Percentiles rank a stretch among this genome's conserved stretches.
phyloP scores from a whole-genome alignment of 208 protist species.

The Leishmania tarentolae region DNA sequence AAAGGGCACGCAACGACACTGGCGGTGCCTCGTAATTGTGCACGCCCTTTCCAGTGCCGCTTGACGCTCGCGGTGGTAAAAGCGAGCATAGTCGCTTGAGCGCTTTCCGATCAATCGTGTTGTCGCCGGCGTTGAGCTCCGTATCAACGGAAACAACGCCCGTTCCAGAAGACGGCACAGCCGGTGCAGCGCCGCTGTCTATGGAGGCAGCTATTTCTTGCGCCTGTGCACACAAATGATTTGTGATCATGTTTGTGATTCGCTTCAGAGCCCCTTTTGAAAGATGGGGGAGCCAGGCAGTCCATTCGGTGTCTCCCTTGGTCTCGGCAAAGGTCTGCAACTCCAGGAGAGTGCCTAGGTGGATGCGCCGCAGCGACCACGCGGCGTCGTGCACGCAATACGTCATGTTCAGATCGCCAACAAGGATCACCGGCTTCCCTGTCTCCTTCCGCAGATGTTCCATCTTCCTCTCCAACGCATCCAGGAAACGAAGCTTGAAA shows the following conservation, averaged over 20 bases:
- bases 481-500: slow-evolving; percentile 73
- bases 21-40: slow-evolving; percentile 29
- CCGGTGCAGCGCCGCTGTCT: background rate
- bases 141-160: slow-evolving; percentile 36
- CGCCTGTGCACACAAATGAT: slow-evolving; percentile 37
- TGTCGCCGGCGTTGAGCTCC: slow-evolving; percentile 7
- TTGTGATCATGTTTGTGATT: slow-evolving; percentile 36
- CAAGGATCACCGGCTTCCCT: slow-evolving; percentile 72
- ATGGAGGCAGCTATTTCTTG: slow-evolving; percentile 9
- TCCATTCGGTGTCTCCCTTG: slow-evolving; percentile 40
- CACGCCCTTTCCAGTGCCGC: slow-evolving; percentile 4
- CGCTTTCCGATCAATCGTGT: slow-evolving; percentile 15
- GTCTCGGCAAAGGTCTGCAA: slow-evolving; percentile 19
- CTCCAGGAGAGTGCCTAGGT: slow-evolving; percentile 42
- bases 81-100: slow-evolving; percentile 13
- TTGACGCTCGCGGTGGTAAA: slow-evolving; percentile 8
- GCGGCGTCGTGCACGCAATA: slow-evolving; percentile 74
- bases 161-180: slow-evolving; percentile 1
- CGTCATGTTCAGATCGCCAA: slow-evolving; percentile 87
- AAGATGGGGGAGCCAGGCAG: slow-evolving; percentile 31
- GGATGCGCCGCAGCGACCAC: slow-evolving; percentile 73
- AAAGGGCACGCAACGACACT: slow-evolving; percentile 43
- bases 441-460: slow-evolving; percentile 43
- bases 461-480: slow-evolving; percentile 44
- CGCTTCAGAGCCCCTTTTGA: slow-evolving; percentile 36